These are phyloP conservation scores for Saccharomycopsis hybrid DNA, from an alignment of 1,139 yeast species.

Conservation along the genomic window DNA sequence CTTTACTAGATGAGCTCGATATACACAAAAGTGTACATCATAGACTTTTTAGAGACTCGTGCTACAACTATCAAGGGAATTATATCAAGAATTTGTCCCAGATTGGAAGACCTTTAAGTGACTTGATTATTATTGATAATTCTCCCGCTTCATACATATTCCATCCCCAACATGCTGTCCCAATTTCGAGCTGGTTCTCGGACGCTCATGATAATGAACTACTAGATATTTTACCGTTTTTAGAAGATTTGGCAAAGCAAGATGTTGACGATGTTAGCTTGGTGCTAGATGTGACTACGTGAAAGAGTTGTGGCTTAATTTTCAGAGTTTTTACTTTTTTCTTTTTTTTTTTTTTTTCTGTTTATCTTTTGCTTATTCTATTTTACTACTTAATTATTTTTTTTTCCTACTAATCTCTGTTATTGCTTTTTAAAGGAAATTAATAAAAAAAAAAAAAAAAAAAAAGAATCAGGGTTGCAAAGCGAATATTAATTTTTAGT, in stretches of 20 bases:
- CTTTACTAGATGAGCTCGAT: conserved; percentile 84
- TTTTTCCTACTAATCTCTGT: not conserved
- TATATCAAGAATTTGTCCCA: conserved; percentile 90
- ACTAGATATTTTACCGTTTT: conserved; percentile 81
- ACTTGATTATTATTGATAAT: conserved; percentile 86
- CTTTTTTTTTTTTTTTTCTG: not conserved
- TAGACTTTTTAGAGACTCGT: conserved; percentile 83
- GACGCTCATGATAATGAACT: conserved; percentile 96
- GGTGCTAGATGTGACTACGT: conserved; percentile 70
- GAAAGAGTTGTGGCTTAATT: conserved; percentile 15
- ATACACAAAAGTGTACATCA: conserved; percentile 71
- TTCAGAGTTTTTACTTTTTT: not conserved
- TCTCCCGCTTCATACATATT: conserved; percentile 95
- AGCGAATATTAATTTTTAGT: no score
- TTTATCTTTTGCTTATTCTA: not conserved
- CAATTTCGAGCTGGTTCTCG: conserved; percentile 98
- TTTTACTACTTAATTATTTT: not conserved
- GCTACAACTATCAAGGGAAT: conserved; percentile 80
- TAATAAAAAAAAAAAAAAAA: no score
- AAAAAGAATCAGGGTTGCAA: no score
- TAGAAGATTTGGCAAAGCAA: conserved; percentile 68
- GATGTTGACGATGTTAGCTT: conserved; percentile 74
- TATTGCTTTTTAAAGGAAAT: not conserved
- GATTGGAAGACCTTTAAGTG: conserved; percentile 84
- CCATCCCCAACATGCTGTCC: conserved; percentile 97